phyloP scores from a whole-genome alignment of 1,139 yeast species.

The Protomyces macrosporus region DNA sequence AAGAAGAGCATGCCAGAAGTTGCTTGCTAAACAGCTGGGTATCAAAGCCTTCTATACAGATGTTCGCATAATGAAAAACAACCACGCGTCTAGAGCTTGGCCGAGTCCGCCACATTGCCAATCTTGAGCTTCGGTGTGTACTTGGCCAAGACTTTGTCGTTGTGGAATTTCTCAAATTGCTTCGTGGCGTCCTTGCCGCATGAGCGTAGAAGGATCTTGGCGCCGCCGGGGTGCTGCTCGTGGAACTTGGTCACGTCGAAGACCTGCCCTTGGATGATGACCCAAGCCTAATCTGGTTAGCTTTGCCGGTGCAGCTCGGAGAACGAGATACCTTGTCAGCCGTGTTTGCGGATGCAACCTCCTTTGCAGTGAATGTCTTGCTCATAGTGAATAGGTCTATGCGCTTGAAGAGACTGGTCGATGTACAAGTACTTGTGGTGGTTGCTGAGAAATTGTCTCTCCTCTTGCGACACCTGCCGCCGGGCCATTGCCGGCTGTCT shows the following conservation, averaged over 20 bases:
- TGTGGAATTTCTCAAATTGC: slow-evolving; percentile 53
- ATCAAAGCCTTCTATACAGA: neutral
- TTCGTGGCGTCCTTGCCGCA: slow-evolving; percentile 92
- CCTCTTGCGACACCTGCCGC: too few species aligned
- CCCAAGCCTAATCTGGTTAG: slow-evolving; percentile 46
- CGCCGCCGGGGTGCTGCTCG: slow-evolving; percentile 94
- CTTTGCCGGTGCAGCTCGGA: too few species aligned
- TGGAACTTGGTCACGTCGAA: slow-evolving; percentile 78
- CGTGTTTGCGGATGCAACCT: neutral
- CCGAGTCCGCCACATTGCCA: slow-evolving; percentile 33
- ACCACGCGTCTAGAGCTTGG: neutral
- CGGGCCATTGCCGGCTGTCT: too few species aligned
- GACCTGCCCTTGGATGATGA: slow-evolving; percentile 78
- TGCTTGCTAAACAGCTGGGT: neutral
- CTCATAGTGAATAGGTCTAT: neutral
- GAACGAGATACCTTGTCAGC: too few species aligned
- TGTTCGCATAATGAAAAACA: neutral
- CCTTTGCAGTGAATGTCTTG: neutral
- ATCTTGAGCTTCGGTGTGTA: slow-evolving; percentile 40
- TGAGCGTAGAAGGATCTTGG: slow-evolving; percentile 60
- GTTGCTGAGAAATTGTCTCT: too few species aligned
- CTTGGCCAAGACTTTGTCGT: slow-evolving; percentile 41
- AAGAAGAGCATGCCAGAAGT: neutral
- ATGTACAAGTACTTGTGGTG: too few species aligned
- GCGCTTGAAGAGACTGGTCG: too few species aligned